Conservation (phyloP, 768 basidiomycete species). For the Gelatoporia subvermispora region DNA sequence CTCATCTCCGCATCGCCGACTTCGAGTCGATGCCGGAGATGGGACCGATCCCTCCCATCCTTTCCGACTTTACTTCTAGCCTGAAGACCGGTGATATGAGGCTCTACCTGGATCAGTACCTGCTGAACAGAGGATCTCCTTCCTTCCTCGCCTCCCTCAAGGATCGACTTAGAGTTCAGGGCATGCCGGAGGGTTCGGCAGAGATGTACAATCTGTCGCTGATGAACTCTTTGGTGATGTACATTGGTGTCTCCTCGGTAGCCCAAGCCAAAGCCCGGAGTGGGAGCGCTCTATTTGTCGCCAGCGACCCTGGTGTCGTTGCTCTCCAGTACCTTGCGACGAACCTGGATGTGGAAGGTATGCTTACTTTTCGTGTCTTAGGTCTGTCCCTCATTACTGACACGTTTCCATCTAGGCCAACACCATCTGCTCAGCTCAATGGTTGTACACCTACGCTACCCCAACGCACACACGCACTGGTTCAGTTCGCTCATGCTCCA, state of each 20-base stretch:
- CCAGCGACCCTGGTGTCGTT: constrained; percentile 80
- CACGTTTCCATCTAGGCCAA: constrained; percentile 66
- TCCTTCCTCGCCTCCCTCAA: constrained; percentile 75
- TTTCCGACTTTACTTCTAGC: constrained; percentile 85
- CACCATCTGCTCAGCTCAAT: constrained; percentile 92
- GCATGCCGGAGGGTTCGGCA: constrained; percentile 37
- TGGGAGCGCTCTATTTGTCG: constrained; percentile 75
- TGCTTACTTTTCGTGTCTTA: constrained; percentile 16
- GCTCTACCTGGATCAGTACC: constrained; percentile 75
- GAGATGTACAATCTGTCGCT: constrained; percentile 84
- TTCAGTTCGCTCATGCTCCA: constrained; percentile 88
- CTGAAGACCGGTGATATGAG: constrained; percentile 80
- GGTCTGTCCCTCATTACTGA: not conserved
- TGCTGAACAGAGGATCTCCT: constrained; percentile 68
- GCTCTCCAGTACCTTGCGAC: constrained; percentile 78
- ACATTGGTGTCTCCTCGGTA: constrained; percentile 90
- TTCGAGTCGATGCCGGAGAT: constrained; percentile 82
- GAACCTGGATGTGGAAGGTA: constrained; percentile 89
- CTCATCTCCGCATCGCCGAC: constrained; percentile 69
- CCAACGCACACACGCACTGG: constrained; percentile 98
- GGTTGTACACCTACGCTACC: constrained; percentile 93
- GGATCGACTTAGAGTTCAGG: constrained; percentile 61
- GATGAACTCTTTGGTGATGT: constrained; percentile 93
- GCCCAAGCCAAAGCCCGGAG: constrained; percentile 84
- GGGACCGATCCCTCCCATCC: constrained; percentile 85